Percentiles rank a stretch among this genome's conserved stretches.
phyloP scores from a whole-genome alignment of 1,284 basidiomycete genomes.

The Wallemia hederae region DNA sequence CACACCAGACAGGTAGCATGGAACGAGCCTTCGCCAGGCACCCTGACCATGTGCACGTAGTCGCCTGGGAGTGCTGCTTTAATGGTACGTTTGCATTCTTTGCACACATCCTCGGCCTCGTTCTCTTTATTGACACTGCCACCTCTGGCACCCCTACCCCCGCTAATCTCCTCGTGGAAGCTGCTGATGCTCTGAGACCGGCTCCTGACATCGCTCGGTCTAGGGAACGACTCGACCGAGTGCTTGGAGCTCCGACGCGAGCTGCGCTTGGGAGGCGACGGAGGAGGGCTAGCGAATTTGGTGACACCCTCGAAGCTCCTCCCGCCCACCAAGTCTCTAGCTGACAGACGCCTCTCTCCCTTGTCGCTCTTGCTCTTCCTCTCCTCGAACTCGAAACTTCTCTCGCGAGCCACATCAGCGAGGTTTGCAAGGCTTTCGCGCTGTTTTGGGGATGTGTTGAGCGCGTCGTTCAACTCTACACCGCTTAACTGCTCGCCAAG shows the following conservation, averaged over 20 bases:
- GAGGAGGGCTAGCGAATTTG: neutral
- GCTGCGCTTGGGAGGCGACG: neutral
- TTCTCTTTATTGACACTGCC: no score
- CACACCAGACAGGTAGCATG: constrained; percentile 45
- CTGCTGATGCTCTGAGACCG: neutral
- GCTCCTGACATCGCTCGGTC: neutral
- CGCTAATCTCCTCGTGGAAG: neutral
- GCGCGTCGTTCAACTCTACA: neutral
- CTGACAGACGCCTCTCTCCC: neutral
- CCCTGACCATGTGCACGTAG: constrained; percentile 27
- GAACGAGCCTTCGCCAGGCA: constrained; percentile 25
- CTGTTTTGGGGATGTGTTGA: neutral
- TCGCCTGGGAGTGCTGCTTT: constrained; percentile 32
- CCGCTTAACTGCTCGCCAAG: neutral
- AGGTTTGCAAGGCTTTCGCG: neutral
- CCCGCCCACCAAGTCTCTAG: neutral
- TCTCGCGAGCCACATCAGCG: neutral
- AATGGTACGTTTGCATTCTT: constrained; percentile 27
- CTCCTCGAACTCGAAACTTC: no score
- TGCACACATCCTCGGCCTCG: constrained; percentile 15
- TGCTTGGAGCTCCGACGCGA: neutral
- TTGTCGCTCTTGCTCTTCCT: neutral
- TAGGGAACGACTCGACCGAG: neutral
- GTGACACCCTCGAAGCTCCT: neutral
- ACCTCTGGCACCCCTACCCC: no score